Evolutionary conservation across 371 early-diverging fungal species (phyloP).

Genomic region (Vittaforma corneae): DNA sequence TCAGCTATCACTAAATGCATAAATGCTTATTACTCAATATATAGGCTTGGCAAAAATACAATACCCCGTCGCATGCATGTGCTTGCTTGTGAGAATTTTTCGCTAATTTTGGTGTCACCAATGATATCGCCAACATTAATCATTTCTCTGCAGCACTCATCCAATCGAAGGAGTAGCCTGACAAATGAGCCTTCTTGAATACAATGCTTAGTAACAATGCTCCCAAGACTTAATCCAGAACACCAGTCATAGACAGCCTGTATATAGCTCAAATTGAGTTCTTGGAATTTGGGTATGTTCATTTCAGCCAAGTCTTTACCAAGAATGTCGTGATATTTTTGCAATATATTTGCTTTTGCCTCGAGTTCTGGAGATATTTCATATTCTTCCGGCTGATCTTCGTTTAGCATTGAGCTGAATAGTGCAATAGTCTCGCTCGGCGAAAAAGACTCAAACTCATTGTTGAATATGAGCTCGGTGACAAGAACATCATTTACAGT

Average conservation of each 20-base stretch:
- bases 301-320: slow-evolving; percentile 25
- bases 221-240: slow-evolving; percentile 35
- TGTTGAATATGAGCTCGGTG: slow-evolving; percentile 53
- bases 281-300: slow-evolving; percentile 24
- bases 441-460: slow-evolving; percentile 32
- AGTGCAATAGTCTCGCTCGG: slow-evolving; percentile 35
- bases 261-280: slow-evolving; percentile 40
- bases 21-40: slow-evolving; percentile 39
- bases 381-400: slow-evolving; percentile 33
- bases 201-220: slow-evolving; percentile 41
- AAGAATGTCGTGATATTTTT: slow-evolving; percentile 10
- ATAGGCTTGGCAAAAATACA: slow-evolving; percentile 56
- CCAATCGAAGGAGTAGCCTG: slow-evolving; percentile 50
- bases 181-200: slow-evolving; percentile 56
- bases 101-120: slow-evolving; percentile 41
- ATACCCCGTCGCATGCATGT: slow-evolving; percentile 49
- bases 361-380: slow-evolving; percentile 29
- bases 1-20: background rate
- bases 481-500: slow-evolving; percentile 55
- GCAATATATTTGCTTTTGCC: slow-evolving; percentile 18
- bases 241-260: slow-evolving; percentile 55
- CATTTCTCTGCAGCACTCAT: slow-evolving; percentile 57
- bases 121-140: slow-evolving; percentile 40
- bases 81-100: slow-evolving; percentile 44
- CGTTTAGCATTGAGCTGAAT: slow-evolving; percentile 48